phyloP scores from a whole-genome alignment of 2,329 filamentous ascomycete genomes.

The Chrysoporthe austroafricana region DNA sequence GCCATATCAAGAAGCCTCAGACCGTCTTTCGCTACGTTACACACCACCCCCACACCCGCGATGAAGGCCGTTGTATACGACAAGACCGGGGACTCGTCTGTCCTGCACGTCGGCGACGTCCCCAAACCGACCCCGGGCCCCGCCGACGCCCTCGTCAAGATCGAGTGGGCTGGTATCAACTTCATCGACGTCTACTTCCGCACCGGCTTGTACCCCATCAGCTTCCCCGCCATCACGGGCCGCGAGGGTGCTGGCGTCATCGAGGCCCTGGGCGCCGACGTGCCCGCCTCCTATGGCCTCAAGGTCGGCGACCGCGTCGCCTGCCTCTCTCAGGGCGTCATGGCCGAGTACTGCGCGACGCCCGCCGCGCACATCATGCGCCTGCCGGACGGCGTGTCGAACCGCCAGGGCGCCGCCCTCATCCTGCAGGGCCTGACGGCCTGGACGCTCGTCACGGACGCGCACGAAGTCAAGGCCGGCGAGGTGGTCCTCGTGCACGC shows the following conservation, averaged over 20 bases:
- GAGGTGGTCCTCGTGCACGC: conserved; percentile 77
- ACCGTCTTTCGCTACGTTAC: conserved; percentile 9
- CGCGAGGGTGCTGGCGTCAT: conserved; percentile 72
- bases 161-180: conserved; percentile 29
- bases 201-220: conserved; percentile 73
- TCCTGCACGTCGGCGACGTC: conserved; percentile 26
- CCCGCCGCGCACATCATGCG: conserved; percentile 59
- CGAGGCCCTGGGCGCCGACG: conserved; percentile 60
- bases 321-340: conserved; percentile 58
- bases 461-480: conserved; percentile 40
- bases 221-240: conserved; percentile 75
- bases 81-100: conserved; percentile 28
- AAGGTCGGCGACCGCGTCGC: conserved; percentile 72
- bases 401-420: conserved; percentile 68
- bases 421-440: conserved; percentile 83
- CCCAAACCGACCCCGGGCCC: conserved; percentile 26
- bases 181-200: conserved; percentile 70
- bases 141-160: conserved; percentile 25
- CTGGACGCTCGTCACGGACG: conserved; percentile 76
- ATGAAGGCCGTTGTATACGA: conserved; percentile 28
- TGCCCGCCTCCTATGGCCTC: conserved; percentile 57
- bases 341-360: conserved; percentile 61
- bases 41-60: conserved; percentile 1
- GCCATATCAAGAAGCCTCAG: conserved; percentile 26
- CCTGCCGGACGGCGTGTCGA: conserved; percentile 65